Conservation (phyloP, 345 rosid genomes). For the Erodium maritimum region DNA sequence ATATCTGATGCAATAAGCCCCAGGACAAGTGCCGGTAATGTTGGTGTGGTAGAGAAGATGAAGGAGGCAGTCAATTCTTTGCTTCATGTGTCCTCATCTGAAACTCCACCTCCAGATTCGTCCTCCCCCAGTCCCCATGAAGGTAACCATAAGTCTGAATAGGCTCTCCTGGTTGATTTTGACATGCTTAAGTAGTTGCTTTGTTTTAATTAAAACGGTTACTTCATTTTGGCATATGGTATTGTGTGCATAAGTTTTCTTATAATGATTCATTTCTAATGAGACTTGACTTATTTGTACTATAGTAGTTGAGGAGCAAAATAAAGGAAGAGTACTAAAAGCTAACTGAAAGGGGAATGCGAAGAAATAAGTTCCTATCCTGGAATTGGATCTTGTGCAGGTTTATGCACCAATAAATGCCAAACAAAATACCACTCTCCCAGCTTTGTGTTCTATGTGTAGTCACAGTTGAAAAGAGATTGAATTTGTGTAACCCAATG, state of each 20-base stretch:
- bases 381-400: background rate
- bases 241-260: too few species aligned
- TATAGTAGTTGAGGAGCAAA: slow-evolving; percentile 48
- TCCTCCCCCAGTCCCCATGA: slow-evolving; percentile 24
- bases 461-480: too few species aligned
- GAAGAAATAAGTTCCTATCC: background rate
- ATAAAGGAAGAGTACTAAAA: slow-evolving; percentile 47
- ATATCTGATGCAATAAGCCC: slow-evolving; percentile 56
- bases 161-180: too few species aligned
- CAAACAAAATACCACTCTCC: background rate
- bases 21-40: slow-evolving; percentile 26
- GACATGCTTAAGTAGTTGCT: too few species aligned
- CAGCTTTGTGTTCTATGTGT: too few species aligned
- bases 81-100: slow-evolving; percentile 9
- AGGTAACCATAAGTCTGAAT: slow-evolving; percentile 25
- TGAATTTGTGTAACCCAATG: background rate
- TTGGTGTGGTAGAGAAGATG: slow-evolving; percentile 28
- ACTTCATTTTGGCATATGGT: too few species aligned
- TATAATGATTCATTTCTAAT: background rate
- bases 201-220: too few species aligned
- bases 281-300: background rate
- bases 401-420: background rate
- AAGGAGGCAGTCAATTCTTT: slow-evolving; percentile 37
- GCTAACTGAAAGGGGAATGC: slow-evolving; percentile 22
- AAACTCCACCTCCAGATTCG: slow-evolving; percentile 24